Evolutionary conservation across 2,329 filamentous ascomycete genomes (phyloP).

Genomic region (Botrytis fragariae): DNA sequence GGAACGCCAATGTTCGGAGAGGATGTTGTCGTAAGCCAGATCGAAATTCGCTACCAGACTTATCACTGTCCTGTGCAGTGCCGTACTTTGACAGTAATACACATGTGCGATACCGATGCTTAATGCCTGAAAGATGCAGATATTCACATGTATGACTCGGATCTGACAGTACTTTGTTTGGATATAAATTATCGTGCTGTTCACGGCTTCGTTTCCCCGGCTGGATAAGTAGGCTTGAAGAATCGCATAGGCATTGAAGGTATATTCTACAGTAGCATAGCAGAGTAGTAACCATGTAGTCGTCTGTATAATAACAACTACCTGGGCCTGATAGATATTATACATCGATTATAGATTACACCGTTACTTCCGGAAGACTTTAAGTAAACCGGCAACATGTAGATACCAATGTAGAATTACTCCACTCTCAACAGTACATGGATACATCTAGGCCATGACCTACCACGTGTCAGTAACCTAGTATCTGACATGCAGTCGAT

Average conservation of each 20-base stretch:
- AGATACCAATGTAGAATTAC: background rate
- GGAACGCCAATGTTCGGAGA: constrained; percentile 9
- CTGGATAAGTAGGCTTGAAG: background rate
- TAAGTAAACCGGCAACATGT: background rate
- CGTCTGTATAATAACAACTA: background rate
- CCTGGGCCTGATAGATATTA: background rate
- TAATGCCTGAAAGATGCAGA: background rate
- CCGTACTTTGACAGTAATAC: background rate
- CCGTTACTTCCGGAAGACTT: constrained; percentile 3
- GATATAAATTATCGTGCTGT: constrained; percentile 7
- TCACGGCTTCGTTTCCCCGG: constrained; percentile 7
- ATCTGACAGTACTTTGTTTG: constrained; percentile 9
- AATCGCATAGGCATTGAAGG: background rate
- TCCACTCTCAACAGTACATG: constrained; percentile 1
- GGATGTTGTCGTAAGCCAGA: background rate
- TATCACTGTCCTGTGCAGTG: background rate
- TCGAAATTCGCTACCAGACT: constrained; percentile 17
- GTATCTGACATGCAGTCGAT: constrained; percentile 20
- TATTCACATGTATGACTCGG: constrained; percentile 4
- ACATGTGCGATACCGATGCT: background rate
- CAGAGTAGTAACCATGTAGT: background rate
- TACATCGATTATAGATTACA: constrained; percentile 4
- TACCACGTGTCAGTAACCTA: constrained; percentile 20
- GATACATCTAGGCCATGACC: constrained; percentile 1
- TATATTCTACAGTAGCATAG: background rate